Evolutionary conservation across 345 rosid species (phyloP), one percentile per base, ranked within the genome.

Genomic region (Cardamine resedifolia): DNA sequence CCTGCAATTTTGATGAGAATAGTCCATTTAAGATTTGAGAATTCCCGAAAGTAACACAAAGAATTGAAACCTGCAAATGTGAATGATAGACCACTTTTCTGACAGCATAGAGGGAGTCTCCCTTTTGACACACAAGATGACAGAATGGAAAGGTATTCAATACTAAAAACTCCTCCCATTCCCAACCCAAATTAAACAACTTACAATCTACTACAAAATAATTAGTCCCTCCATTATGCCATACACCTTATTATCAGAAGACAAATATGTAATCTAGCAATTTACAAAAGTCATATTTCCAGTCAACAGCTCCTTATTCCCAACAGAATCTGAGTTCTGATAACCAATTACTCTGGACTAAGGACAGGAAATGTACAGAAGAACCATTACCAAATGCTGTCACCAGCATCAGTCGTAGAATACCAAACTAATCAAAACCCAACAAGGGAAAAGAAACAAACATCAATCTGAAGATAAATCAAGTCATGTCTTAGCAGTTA

Each of bases 1-100:
- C 99, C 99, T 95, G 88, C 83, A 85, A 75, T 55, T 38, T 64
- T 39, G 47, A 55, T 63, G 36, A 47, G 31, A 68, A 68, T 31
- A 53, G 10, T 39, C 77, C 67, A 49, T 39, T 38, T 14, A 31
- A 68, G 51, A 58, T 50, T 20, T 9, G 15, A 39, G 43, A 26
- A 39, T 38, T 15, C 4, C 62, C 34, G 1, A 38, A 41, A 51
- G 20, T 62, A 72, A 72, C 24, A 18, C 69, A 15, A 52, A 68
- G 16, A 68, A 51, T 1, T 67, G 30, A 50, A 74, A 36, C 55
- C 18, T 47, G 26, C 52, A 58, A 23, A 55, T 31, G 30, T 6
- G 26, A 47, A 60, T 38, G 33, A 41, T 28, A 36, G 56, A 72
- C 26, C 10, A 62, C 52, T 28, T 39, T 71, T 38, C 21, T 27